Percentiles rank a stretch among this genome's conserved stretches.
These are phyloP conservation scores for Dichotomopilus funicola DNA, from an alignment of 2,329 filamentous ascomycete genomes.

Conservation along the genomic window DNA sequence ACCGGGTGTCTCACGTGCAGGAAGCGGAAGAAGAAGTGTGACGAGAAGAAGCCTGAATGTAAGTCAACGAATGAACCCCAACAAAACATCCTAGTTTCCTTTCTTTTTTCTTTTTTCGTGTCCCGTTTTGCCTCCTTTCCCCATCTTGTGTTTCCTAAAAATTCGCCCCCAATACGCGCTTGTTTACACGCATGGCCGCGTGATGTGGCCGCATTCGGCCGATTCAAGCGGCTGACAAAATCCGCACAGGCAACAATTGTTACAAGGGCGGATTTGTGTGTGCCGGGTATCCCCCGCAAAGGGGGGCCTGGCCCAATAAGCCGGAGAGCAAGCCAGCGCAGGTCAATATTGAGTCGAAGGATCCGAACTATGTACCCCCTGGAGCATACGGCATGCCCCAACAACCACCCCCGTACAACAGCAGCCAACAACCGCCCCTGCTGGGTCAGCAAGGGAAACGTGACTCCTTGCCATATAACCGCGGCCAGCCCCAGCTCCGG, in stretches of 20 bases:
- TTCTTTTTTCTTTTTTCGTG: slow-evolving; percentile 1
- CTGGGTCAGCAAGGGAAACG: slow-evolving; percentile 40
- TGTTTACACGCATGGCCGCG: slow-evolving; percentile 19
- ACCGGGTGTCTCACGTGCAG: slow-evolving; percentile 92
- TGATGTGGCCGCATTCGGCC: slow-evolving; percentile 16
- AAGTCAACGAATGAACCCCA: slow-evolving; percentile 34
- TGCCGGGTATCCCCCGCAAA: slow-evolving; percentile 79
- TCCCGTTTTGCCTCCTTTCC: neutral
- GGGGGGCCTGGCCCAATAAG: slow-evolving; percentile 76
- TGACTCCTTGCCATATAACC: slow-evolving; percentile 53
- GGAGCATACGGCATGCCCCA: slow-evolving; percentile 58
- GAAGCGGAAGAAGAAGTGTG: slow-evolving; percentile 93
- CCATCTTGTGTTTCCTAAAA: no score
- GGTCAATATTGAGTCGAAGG: slow-evolving; percentile 78
- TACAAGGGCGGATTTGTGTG: slow-evolving; percentile 84
- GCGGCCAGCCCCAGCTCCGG: slow-evolving; percentile 51
- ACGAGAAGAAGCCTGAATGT: slow-evolving; percentile 91
- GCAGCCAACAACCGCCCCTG: slow-evolving; percentile 20
- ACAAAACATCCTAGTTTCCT: neutral
- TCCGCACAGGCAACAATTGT: slow-evolving; percentile 70
- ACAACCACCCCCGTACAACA: slow-evolving; percentile 30
- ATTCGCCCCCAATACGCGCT: neutral
- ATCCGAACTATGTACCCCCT: slow-evolving; percentile 55
- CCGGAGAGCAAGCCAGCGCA: slow-evolving; percentile 61
- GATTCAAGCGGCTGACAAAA: slow-evolving; percentile 11